These are phyloP conservation scores for Westerdykella aurantiaca DNA, from an alignment of 2,329 filamentous ascomycete species.

Conservation along the genomic window DNA sequence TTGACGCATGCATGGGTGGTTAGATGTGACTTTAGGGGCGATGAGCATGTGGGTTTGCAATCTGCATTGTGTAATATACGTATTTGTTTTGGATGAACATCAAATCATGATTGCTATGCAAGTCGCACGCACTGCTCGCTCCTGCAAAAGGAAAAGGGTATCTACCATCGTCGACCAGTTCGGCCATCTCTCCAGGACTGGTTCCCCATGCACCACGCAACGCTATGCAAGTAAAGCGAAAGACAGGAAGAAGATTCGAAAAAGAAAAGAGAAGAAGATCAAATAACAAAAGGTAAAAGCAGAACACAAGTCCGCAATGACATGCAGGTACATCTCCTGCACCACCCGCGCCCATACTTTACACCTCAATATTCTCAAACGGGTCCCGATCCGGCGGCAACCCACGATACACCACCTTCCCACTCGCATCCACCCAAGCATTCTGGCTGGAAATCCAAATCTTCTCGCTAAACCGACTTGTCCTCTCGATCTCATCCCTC, in stretches of 20 bases:
- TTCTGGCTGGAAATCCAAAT: conserved; percentile 96
- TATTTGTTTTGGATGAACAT: too few relatives aligned
- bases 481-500: conserved; percentile 82
- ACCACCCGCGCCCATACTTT: neutral
- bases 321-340: neutral
- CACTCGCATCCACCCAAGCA: conserved; percentile 77
- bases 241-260: neutral
- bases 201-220: neutral
- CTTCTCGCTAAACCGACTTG: conserved; percentile 62
- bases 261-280: neutral
- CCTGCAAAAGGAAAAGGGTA: neutral
- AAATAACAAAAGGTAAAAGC: neutral
- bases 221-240: neutral
- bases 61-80: too few relatives aligned
- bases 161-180: neutral
- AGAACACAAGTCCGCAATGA: neutral
- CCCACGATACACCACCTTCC: conserved; percentile 73
- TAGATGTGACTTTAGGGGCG: too few relatives aligned
- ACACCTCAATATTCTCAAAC: conserved; percentile 36
- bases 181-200: neutral
- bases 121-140: neutral
- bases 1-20: neutral
- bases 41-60: too few relatives aligned
- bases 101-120: too few relatives aligned
- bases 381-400: conserved; percentile 70